phyloP scores from a whole-genome alignment of 768 basidiomycete species.

The Suillus fuscotomentosus region DNA sequence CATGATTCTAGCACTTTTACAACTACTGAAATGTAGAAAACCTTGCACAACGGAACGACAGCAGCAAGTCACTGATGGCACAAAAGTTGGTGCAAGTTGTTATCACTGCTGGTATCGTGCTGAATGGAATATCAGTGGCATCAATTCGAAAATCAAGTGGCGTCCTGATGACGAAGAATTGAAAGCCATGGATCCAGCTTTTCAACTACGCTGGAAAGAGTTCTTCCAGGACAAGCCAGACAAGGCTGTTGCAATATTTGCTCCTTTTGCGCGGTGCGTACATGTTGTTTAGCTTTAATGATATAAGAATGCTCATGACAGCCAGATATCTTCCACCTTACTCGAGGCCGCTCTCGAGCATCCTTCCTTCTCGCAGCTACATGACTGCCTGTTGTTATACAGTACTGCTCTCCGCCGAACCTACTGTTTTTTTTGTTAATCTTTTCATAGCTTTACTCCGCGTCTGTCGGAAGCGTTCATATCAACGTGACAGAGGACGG shows the following conservation, averaged over 20 bases:
- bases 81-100: too few relatives aligned
- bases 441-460: slow-evolving; percentile 37
- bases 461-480: slow-evolving; percentile 46
- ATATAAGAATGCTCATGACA: neutral
- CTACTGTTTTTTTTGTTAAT: neutral
- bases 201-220: slow-evolving; percentile 46
- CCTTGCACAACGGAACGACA: too few relatives aligned
- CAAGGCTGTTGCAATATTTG: slow-evolving; percentile 51
- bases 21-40: too few relatives aligned
- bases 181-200: slow-evolving; percentile 46
- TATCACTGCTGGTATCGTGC: neutral
- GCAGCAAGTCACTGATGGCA: too few relatives aligned
- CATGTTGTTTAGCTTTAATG: neutral
- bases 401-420: slow-evolving; percentile 17
- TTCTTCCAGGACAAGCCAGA: slow-evolving; percentile 53
- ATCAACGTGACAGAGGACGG: slow-evolving; percentile 41
- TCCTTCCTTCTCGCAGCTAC: slow-evolving; percentile 12
- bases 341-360: neutral
- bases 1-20: too few relatives aligned
- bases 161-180: slow-evolving; percentile 52
- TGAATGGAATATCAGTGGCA: slow-evolving; percentile 32
- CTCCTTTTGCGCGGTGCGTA: slow-evolving; percentile 39
- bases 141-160: slow-evolving; percentile 56
- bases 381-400: slow-evolving; percentile 26
- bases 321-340: neutral